These are phyloP conservation scores for Acanthamoeba sp. DNA, from an alignment of 208 protist genomes.

Conservation along the genomic window DNA sequence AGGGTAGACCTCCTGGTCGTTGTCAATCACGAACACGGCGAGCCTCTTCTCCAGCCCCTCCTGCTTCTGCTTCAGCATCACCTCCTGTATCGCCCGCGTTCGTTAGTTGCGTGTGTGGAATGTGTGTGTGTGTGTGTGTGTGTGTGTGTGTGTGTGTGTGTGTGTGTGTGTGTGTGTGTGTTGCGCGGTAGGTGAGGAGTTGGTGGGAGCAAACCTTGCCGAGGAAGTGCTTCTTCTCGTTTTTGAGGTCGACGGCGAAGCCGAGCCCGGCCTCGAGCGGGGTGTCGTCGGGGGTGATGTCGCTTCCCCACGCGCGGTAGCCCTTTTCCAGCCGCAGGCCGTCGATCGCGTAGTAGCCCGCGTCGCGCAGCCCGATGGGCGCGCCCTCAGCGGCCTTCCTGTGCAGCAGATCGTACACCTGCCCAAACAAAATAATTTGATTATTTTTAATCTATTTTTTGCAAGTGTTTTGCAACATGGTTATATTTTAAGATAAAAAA, in stretches of 20 bases:
- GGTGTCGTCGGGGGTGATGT: neutral
- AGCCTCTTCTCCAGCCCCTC: neutral
- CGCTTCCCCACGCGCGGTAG: neutral
- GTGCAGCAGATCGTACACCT: neutral
- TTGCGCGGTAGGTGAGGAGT: too few relatives aligned
- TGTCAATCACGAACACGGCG: neutral
- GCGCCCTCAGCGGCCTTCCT: neutral
- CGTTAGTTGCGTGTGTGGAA: too few relatives aligned
- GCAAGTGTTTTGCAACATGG: too few relatives aligned
- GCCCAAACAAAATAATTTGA: too few relatives aligned
- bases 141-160: too few relatives aligned
- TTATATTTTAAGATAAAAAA: too few relatives aligned
- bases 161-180: neutral
- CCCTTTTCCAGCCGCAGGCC: slow-evolving; percentile 15
- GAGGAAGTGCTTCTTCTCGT: neutral
- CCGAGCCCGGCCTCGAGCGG: slow-evolving; percentile 19
- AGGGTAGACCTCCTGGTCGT: neutral
- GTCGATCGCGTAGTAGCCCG: slow-evolving; percentile 33
- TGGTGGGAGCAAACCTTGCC: neutral
- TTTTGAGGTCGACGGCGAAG: neutral
- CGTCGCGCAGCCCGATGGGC: slow-evolving; percentile 24
- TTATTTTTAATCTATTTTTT: too few relatives aligned
- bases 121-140: too few relatives aligned
- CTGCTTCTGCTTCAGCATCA: neutral
- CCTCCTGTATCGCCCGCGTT: neutral